Base-by-base conservation (phyloP, 2,329 filamentous ascomycete genomes). In the Pseudopithomyces maydicus region DNA sequence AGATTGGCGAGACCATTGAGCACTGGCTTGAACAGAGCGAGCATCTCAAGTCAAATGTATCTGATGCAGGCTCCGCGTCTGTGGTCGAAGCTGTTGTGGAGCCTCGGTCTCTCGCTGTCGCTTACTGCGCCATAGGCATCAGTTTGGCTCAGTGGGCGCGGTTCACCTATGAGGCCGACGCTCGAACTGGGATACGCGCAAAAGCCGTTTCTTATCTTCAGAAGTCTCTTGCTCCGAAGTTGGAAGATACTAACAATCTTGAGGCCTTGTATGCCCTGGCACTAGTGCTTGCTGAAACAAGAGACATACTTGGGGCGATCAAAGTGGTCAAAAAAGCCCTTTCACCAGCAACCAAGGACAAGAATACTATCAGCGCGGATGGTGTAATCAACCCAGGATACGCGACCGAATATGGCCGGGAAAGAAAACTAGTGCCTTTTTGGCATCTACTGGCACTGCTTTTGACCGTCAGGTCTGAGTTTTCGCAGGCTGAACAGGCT, bases 381-480 rank as follows among this genome's bases (percentile, higher is more conserved):
- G 75, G 74, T 11, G 67, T 71, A 8, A 54, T 74, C 1, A 72
- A 71, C 2, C 56, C 57, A 8, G 70, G 68, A 6, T 58, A 68
- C 11, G 39, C 42, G 0, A 68, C 66, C 8, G 65, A 74, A 29
- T 79, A 73, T 63, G 68, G 74, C 1, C 74, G 86, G 54, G 88
- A 92, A 71, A 81, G 82, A 48, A 82, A 83, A 59, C 68, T 86
- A n/a, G 87, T 98, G 22, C 89, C 93, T 2, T 77, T 97, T 22
- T 97, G 95, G 93, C 95, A 99, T 79, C 82, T 99, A 15, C 82
- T 99, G 45, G 89, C 92, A 0, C 82, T 99, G 22, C 81, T 98
- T 20, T 79, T 98, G 29, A 97, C 91, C 63, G 91, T 92, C 1
- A 88, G 90, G 62, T 90, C 96, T 63, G 92, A 97, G 61, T 96